Evolutionary conservation across 1,284 basidiomycete species (phyloP).

Genomic region (Malassezia psittaci): DNA sequence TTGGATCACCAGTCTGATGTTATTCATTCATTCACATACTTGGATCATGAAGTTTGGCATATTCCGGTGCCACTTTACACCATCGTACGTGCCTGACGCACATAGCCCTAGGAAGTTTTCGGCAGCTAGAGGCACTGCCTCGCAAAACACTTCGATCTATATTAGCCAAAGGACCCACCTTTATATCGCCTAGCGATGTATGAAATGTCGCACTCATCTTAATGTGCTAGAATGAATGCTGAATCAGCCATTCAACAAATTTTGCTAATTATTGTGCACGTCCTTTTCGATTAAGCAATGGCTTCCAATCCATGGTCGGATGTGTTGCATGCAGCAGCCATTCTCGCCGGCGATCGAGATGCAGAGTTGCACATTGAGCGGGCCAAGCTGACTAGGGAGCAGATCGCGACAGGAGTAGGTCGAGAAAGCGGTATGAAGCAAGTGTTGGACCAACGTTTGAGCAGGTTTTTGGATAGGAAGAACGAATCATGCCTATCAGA

Average conservation of each 20-base stretch:
- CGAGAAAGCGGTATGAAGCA: background rate
- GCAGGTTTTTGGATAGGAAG: background rate
- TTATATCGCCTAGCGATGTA: slow-evolving; percentile 85
- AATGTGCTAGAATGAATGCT: background rate
- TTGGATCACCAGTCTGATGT: slow-evolving; percentile 93
- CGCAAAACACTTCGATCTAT: slow-evolving; percentile 92
- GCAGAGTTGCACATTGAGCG: background rate
- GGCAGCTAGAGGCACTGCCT: slow-evolving; percentile 81
- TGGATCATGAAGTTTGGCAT: slow-evolving; percentile 73
- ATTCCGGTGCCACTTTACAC: slow-evolving; percentile 68
- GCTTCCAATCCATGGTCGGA: too few relatives aligned
- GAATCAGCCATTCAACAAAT: background rate
- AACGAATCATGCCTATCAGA: too few relatives aligned
- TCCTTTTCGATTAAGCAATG: too few relatives aligned
- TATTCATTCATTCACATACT: slow-evolving; percentile 59
- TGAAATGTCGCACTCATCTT: slow-evolving; percentile 83
- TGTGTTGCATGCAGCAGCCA: slow-evolving; percentile 4
- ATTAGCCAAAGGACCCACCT: slow-evolving; percentile 54
- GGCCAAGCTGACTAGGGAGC: background rate
- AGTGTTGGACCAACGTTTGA: slow-evolving; percentile 3
- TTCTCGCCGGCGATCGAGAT: slow-evolving; percentile 14
- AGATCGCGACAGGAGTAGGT: background rate
- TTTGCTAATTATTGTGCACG: background rate
- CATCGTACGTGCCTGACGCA: slow-evolving; percentile 77
- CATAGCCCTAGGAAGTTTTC: slow-evolving; percentile 96